Conservation (phyloP, 768 basidiomycete species). For the Amanita exitialis region DNA sequence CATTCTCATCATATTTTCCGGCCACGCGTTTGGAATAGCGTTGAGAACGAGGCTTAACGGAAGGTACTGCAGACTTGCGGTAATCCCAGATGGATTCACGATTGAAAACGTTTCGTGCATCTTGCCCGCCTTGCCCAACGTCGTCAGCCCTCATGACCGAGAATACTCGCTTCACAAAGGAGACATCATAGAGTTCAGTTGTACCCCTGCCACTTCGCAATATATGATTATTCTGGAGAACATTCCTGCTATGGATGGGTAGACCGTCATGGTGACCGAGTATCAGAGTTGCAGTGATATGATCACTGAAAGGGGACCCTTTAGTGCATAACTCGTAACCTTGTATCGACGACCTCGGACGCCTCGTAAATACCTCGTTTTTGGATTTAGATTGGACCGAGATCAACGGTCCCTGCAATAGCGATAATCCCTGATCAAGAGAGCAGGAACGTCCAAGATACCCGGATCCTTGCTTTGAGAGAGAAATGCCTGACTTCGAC, state of each 20-base stretch:
- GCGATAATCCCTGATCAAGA: slow-evolving; percentile 1
- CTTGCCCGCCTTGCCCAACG: background rate
- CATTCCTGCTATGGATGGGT: background rate
- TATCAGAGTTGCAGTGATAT: background rate
- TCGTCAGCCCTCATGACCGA: slow-evolving; percentile 3
- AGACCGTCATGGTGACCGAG: background rate
- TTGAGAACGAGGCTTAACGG: background rate
- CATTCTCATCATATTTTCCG: background rate
- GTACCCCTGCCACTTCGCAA: background rate
- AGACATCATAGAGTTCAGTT: slow-evolving; percentile 1
- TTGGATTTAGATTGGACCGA: background rate
- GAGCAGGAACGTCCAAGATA: slow-evolving; percentile 1
- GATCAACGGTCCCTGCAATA: background rate
- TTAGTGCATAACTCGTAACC: background rate
- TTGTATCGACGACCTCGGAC: slow-evolving; percentile 1
- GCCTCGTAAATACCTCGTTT: background rate
- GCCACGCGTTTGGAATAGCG: background rate
- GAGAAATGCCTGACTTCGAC: background rate
- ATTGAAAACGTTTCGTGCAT: slow-evolving; percentile 1
- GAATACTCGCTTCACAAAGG: slow-evolving; percentile 1
- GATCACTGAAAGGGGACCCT: background rate
- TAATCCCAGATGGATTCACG: slow-evolving; percentile 3
- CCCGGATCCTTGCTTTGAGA: background rate
- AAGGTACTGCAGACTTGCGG: background rate
- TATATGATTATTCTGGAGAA: background rate